A percentile compares a stretch with the other conserved stretches of the same genome.
Conservation (phyloP, 768 basidiomycete species). For the Steccherinum ochraceum region DNA sequence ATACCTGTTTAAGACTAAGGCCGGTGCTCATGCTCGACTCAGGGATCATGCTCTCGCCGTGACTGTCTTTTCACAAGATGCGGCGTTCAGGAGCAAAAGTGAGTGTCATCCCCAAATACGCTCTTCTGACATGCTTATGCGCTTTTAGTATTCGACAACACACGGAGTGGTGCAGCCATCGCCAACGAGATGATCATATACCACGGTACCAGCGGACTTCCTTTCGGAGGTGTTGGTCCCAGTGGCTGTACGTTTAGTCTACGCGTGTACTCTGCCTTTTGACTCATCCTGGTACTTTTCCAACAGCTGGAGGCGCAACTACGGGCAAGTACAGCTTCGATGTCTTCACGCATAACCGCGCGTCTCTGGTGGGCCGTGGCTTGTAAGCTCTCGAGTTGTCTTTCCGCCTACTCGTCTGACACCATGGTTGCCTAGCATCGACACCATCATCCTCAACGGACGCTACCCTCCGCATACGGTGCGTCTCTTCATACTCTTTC, state of each 20-base stretch:
- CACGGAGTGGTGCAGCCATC: constrained; percentile 62
- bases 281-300: too few species aligned
- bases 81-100: constrained; percentile 58
- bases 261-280: neutral
- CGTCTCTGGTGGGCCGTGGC: constrained; percentile 40
- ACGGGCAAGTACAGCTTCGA: constrained; percentile 74
- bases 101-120: constrained; percentile 1
- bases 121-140: neutral
- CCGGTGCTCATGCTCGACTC: too few species aligned
- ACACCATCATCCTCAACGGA: constrained; percentile 23
- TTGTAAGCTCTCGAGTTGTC: constrained; percentile 22
- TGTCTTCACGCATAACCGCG: constrained; percentile 68
- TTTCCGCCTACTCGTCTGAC: neutral
- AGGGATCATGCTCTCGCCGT: constrained; percentile 72
- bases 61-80: constrained; percentile 67
- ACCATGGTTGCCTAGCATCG: constrained; percentile 20
- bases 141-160: constrained; percentile 54
- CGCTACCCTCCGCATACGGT: constrained; percentile 35
- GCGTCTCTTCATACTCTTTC: constrained; percentile 11
- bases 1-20: too few species aligned
- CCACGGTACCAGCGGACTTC: constrained; percentile 42
- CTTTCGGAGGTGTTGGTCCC: constrained; percentile 68
- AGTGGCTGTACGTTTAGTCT: constrained; percentile 54
- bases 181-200: constrained; percentile 69
- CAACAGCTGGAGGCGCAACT: constrained; percentile 57